A percentile compares a stretch with the other conserved stretches of the same genome.
phyloP scores from a whole-genome alignment of 108 stramenopile genomes.

The Chaetoceros tenuissimus region DNA sequence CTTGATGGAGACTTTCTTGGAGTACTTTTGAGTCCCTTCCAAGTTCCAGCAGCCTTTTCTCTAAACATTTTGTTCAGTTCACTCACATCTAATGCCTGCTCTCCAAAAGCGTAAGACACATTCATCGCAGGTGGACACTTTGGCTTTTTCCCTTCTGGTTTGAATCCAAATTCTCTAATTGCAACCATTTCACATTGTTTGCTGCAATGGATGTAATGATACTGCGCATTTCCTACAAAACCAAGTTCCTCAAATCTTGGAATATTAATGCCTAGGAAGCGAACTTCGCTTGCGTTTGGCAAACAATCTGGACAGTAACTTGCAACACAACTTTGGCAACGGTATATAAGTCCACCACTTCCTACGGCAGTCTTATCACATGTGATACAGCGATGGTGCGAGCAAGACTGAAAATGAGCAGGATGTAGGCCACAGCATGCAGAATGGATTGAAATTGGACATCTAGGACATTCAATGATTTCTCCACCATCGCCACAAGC shows the following conservation, averaged over 20 bases:
- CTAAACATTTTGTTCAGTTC: not conserved
- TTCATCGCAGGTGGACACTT: conserved; percentile 33
- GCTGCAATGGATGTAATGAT: conserved; percentile 56
- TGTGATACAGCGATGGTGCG: conserved; percentile 65
- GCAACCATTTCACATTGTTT: conserved; percentile 37
- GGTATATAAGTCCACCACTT: conserved; percentile 81
- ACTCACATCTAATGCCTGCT: conserved; percentile 16
- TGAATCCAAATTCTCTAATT: conserved; percentile 26
- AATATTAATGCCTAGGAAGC: conserved; percentile 19
- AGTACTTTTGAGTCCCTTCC: no score
- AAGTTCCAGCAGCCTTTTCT: no score
- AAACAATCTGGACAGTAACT: conserved; percentile 85
- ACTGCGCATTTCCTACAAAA: conserved; percentile 23
- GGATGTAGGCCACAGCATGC: conserved; percentile 26
- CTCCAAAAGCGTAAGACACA: conserved; percentile 37
- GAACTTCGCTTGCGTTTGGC: conserved; percentile 25
- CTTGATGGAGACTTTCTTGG: not conserved
- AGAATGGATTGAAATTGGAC: conserved; percentile 44
- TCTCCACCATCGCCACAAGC: conserved; percentile 72
- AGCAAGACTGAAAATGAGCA: conserved; percentile 42
- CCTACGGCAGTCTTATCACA: conserved; percentile 44
- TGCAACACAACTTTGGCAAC: conserved; percentile 60
- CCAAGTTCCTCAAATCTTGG: conserved; percentile 38
- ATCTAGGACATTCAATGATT: conserved; percentile 55
- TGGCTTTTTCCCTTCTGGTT: conserved; percentile 1